Percentiles rank a stretch among this genome's conserved stretches.
Evolutionary conservation across 2,329 filamentous ascomycete species (phyloP).

Genomic region (Fusarium ambrosium): DNA sequence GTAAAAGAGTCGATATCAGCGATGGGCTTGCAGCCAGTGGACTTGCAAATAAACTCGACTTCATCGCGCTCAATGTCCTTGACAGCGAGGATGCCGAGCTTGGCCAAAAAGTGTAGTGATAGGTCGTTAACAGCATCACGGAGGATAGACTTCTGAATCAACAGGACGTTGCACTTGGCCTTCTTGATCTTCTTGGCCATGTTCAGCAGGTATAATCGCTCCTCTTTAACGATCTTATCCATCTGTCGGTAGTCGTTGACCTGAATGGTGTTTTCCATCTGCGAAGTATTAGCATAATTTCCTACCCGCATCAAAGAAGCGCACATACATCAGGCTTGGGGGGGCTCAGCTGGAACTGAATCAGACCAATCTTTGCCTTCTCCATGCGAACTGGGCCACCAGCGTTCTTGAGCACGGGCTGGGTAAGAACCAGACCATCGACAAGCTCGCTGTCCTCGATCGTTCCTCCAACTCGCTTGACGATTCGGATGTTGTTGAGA

Average conservation of each 20-base stretch:
- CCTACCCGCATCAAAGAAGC: neutral
- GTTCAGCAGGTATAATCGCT: slow-evolving; percentile 97
- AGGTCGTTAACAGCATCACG: slow-evolving; percentile 98
- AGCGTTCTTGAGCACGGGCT: slow-evolving; percentile 92
- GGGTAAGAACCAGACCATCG: slow-evolving; percentile 92
- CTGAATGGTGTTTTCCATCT: slow-evolving; percentile 99
- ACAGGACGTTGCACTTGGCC: slow-evolving; percentile 97
- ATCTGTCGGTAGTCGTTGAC: slow-evolving; percentile 99
- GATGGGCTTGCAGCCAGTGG: slow-evolving; percentile 97
- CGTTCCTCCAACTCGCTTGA: slow-evolving; percentile 98
- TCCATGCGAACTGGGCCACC: slow-evolving; percentile 93
- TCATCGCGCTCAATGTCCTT: slow-evolving; percentile 99
- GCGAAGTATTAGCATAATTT: slow-evolving; percentile 38
- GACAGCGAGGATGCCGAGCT: slow-evolving; percentile 93
- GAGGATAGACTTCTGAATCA: slow-evolving; percentile 99
- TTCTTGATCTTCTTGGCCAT: slow-evolving; percentile 99
- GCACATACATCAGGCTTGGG: slow-evolving; percentile 90
- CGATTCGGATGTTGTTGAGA: slow-evolving; percentile 93
- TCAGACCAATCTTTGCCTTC: slow-evolving; percentile 96
- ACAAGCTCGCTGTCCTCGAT: slow-evolving; percentile 99
- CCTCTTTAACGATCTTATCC: slow-evolving; percentile 99
- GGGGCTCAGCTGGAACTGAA: slow-evolving; percentile 98
- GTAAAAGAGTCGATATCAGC: slow-evolving; percentile 99
- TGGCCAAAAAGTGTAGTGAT: slow-evolving; percentile 96
- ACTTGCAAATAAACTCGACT: slow-evolving; percentile 99